These are phyloP conservation scores for Pichia terricola DNA, from an alignment of 1,139 yeast genomes.

Conservation along the genomic window DNA sequence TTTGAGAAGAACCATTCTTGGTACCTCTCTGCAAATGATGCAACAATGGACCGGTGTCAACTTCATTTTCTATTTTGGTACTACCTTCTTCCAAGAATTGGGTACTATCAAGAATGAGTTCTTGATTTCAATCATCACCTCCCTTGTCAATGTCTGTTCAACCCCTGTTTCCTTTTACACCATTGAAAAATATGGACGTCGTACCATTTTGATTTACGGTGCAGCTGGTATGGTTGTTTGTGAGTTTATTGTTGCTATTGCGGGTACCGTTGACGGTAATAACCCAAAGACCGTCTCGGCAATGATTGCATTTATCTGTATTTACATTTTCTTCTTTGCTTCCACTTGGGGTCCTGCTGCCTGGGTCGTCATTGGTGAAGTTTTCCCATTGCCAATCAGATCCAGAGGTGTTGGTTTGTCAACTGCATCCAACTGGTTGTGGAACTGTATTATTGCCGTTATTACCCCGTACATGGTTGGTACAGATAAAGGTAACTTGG, in stretches of 20 bases:
- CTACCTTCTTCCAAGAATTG: constrained; percentile 46
- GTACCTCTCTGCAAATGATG: constrained; percentile 39
- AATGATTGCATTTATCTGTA: constrained; percentile 42
- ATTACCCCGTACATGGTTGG: constrained; percentile 40
- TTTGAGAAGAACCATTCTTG: constrained; percentile 26
- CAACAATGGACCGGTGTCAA: constrained; percentile 72
- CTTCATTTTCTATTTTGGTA: constrained; percentile 62
- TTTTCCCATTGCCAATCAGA: constrained; percentile 50
- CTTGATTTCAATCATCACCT: constrained; percentile 44
- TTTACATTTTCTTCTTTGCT: constrained; percentile 49
- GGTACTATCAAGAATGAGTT: constrained; percentile 43
- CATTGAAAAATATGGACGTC: constrained; percentile 44
- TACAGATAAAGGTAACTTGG: constrained; percentile 50
- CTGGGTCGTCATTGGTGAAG: constrained; percentile 51
- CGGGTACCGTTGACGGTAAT: constrained; percentile 37
- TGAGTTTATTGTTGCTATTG: constrained; percentile 51
- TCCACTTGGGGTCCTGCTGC: constrained; percentile 38
- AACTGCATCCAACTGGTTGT: constrained; percentile 31
- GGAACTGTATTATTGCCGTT: constrained; percentile 29
- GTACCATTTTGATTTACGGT: constrained; percentile 41
- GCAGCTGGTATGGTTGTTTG: constrained; percentile 51
- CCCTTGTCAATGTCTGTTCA: constrained; percentile 51
- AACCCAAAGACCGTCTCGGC: constrained; percentile 24
- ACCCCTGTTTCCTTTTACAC: constrained; percentile 27
- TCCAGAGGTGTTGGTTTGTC: constrained; percentile 33